Evolutionary conservation across 768 basidiomycete genomes (phyloP).

Genomic region (Kockovaella imperatae): DNA sequence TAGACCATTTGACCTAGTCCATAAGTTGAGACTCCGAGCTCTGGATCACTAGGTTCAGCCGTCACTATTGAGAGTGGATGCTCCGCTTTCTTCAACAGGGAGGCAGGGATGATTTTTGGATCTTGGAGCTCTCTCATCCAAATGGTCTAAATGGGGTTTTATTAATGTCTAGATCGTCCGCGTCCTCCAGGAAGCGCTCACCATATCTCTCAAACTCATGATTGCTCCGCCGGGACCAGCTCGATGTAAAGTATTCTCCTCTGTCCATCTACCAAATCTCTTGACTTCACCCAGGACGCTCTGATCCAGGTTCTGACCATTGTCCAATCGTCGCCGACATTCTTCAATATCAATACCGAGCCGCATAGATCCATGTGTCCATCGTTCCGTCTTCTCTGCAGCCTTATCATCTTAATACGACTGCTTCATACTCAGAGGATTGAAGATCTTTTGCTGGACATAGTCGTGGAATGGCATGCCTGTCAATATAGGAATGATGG

Average conservation of each 20-base stretch:
- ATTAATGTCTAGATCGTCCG: neutral
- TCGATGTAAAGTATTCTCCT: constrained; percentile 10
- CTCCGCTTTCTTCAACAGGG: constrained; percentile 6
- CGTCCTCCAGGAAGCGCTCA: constrained; percentile 7
- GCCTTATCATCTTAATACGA: constrained; percentile 18
- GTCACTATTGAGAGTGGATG: constrained; percentile 1
- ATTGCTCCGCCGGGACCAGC: constrained; percentile 35
- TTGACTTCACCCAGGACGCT: constrained; percentile 9
- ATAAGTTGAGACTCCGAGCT: constrained; percentile 16
- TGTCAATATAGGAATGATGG: constrained; percentile 20
- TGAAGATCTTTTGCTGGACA: constrained; percentile 24
- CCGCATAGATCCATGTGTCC: constrained; percentile 15
- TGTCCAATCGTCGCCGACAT: constrained; percentile 5
- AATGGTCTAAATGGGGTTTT: constrained; percentile 12
- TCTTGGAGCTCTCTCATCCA: constrained; percentile 33
- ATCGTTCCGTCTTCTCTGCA: constrained; percentile 15
- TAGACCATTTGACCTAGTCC: constrained; percentile 25
- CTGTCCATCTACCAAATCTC: constrained; percentile 12
- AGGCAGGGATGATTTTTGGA: constrained; percentile 14
- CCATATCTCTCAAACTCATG: constrained; percentile 25
- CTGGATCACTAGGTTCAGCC: neutral
- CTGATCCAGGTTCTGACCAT: neutral
- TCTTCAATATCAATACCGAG: constrained; percentile 5
- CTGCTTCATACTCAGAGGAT: constrained; percentile 23
- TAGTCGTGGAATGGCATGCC: constrained; percentile 13